Conservation (phyloP, 1,284 basidiomycete genomes). For the Stereum hirsutum region DNA sequence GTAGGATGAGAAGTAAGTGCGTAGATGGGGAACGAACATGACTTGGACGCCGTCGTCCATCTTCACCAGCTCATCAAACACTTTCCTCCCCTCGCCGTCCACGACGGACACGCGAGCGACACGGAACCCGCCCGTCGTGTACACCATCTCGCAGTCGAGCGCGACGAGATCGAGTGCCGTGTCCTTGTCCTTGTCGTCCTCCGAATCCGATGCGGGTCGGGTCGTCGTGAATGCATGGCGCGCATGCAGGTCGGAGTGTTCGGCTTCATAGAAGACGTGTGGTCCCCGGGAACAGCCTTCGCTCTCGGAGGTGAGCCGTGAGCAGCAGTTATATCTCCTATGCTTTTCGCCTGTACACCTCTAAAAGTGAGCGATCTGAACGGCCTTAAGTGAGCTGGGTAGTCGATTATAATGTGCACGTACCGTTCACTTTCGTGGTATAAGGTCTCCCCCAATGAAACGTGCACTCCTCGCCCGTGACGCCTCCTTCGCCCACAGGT, state of each 20-base stretch:
- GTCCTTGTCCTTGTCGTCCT: conserved; percentile 15
- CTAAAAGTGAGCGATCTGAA: background rate
- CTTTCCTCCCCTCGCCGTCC: conserved; percentile 57
- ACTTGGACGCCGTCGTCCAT: conserved; percentile 73
- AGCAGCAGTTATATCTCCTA: conserved; percentile 62
- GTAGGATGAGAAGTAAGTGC: conserved; percentile 7
- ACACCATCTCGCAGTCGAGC: conserved; percentile 90
- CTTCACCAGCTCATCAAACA: conserved; percentile 78
- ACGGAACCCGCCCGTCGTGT: conserved; percentile 81
- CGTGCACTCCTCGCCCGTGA: conserved; percentile 51
- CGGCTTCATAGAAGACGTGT: conserved; percentile 74
- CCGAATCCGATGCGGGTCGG: conserved; percentile 9
- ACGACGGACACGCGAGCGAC: conserved; percentile 85
- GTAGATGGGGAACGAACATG: conserved; percentile 43
- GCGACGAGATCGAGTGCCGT: conserved; percentile 66
- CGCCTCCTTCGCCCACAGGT: conserved; percentile 43
- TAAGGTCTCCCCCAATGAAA: conserved; percentile 80
- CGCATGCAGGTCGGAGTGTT: conserved; percentile 60
- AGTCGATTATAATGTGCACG: conserved; percentile 10
- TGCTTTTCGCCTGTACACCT: conserved; percentile 47
- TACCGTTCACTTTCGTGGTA: conserved; percentile 50
- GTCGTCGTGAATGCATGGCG: conserved; percentile 60
- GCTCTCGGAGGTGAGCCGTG: conserved; percentile 40
- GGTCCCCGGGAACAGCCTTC: conserved; percentile 60
- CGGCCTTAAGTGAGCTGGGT: background rate